These are phyloP conservation scores for Plectranthus barbatus DNA, from an alignment of 257 asterid genomes.

Conservation along the genomic window DNA sequence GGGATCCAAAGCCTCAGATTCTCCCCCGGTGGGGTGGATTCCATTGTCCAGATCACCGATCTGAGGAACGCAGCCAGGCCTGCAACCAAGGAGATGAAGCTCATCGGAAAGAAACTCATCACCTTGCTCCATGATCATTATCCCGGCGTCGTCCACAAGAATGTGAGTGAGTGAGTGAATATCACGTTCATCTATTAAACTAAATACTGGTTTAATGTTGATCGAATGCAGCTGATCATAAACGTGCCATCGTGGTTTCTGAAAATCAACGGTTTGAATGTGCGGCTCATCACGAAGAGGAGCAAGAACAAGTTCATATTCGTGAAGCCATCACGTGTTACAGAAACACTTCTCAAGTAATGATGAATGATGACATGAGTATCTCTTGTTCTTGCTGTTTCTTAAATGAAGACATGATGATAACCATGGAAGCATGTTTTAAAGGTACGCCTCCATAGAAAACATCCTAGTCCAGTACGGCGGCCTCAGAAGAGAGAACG, in stretches of 20 bases:
- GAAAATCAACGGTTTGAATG: constrained; percentile 49
- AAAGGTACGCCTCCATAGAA: constrained; percentile 53
- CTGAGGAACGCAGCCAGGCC: constrained; percentile 39
- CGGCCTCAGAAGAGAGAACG: constrained; percentile 62
- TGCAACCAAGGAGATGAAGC: constrained; percentile 37
- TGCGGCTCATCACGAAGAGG: constrained; percentile 45
- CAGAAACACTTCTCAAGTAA: constrained; percentile 75
- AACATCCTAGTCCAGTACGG: constrained; percentile 53
- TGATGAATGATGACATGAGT: too few species aligned
- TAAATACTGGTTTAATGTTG: too few species aligned
- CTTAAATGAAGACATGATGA: not conserved
- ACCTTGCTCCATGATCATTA: constrained; percentile 45
- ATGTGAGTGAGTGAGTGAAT: constrained; percentile 44
- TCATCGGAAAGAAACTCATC: constrained; percentile 44
- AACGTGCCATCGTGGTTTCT: constrained; percentile 68
- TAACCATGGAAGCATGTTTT: too few species aligned
- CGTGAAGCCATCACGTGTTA: constrained; percentile 60
- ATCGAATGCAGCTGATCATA: constrained; percentile 54
- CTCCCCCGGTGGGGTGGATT: constrained; percentile 51
- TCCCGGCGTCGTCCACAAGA: constrained; percentile 63
- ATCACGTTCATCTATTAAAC: too few species aligned
- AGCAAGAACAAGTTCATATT: constrained; percentile 51
- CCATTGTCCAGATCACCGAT: constrained; percentile 54
- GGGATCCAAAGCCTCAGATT: constrained; percentile 49
- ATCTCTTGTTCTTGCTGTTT: too few species aligned